Percentiles rank a stretch among this genome's conserved stretches.
Conservation (phyloP, 2,329 filamentous ascomycete genomes). For the Dothidotthia symphoricarpi region DNA sequence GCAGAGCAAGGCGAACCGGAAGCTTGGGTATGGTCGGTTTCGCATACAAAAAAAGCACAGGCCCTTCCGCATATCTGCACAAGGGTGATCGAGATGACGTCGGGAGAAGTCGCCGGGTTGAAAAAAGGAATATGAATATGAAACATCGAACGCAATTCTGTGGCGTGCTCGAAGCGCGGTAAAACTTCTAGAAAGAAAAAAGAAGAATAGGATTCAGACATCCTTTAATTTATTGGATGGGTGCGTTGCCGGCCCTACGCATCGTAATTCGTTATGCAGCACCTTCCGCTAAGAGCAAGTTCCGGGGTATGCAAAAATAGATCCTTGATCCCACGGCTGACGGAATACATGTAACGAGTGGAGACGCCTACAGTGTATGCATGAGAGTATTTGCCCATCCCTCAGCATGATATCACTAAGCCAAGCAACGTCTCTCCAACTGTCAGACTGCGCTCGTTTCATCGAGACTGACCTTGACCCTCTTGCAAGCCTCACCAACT, state of each 20-base stretch:
- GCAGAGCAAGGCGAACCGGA: background rate
- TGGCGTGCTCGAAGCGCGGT: slow-evolving; percentile 11
- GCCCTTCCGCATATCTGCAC: no score
- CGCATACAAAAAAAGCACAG: no score
- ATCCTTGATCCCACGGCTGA: slow-evolving; percentile 6
- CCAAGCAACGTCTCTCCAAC: slow-evolving; percentile 16
- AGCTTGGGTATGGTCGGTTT: no score
- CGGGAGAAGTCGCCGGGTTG: no score
- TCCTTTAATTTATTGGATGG: slow-evolving; percentile 2
- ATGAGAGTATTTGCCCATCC: no score
- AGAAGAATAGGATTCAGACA: slow-evolving; percentile 2
- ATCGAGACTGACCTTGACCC: slow-evolving; percentile 20
- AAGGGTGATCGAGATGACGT: no score
- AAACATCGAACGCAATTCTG: slow-evolving; percentile 1
- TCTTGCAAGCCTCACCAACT: slow-evolving; percentile 7
- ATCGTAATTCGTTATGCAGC: slow-evolving; percentile 16
- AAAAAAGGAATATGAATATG: slow-evolving; percentile 8
- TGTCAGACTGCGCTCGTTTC: slow-evolving; percentile 38
- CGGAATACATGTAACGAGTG: slow-evolving; percentile 11
- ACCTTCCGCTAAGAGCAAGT: slow-evolving; percentile 16
- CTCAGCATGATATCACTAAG: slow-evolving; percentile 6
- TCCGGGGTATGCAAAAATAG: slow-evolving; percentile 11
- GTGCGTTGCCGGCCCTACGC: background rate
- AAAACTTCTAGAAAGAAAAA: slow-evolving; percentile 21
- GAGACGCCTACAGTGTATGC: slow-evolving; percentile 5